Conservation (phyloP, 2,329 filamentous ascomycete species). For the Fusarium paranaense region DNA sequence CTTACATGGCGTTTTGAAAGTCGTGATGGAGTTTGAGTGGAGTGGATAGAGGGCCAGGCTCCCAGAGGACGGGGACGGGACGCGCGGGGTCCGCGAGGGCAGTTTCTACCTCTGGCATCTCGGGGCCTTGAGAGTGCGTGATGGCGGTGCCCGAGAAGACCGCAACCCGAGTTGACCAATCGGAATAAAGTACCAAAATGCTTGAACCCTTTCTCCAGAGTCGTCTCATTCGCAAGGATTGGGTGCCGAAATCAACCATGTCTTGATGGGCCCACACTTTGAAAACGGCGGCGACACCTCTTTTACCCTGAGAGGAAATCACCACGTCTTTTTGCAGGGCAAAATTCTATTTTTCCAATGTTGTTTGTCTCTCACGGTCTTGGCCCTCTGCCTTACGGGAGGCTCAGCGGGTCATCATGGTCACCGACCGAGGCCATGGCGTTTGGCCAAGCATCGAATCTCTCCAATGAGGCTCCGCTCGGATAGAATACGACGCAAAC, state of each 20-base stretch:
- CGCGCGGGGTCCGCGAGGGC: constrained; percentile 38
- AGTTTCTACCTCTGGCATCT: not conserved
- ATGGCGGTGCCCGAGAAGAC: constrained; percentile 28
- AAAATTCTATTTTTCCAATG: not conserved
- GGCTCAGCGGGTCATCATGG: not conserved
- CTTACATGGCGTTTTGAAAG: constrained; percentile 24
- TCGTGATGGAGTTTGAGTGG: constrained; percentile 8
- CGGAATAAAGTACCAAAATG: not conserved
- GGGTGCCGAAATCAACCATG: not conserved
- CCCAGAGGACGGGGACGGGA: constrained; percentile 7
- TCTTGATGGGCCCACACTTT: not conserved
- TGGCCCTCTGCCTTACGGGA: not conserved
- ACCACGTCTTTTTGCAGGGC: not conserved
- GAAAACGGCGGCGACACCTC: not conserved
- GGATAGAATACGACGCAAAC: not conserved
- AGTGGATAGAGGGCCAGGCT: not conserved
- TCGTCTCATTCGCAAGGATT: not conserved
- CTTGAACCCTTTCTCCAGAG: not conserved
- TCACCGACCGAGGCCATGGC: not conserved
- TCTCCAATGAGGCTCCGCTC: not conserved
- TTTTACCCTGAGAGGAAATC: not conserved
- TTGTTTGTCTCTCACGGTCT: not conserved
- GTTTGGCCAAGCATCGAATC: not conserved
- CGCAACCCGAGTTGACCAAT: constrained; percentile 36
- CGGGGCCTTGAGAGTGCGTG: not conserved